Evolutionary conservation across 768 basidiomycete species (phyloP), one percentile per base, ranked within the genome.

Genomic region (Psilocybe cyanescens): DNA sequence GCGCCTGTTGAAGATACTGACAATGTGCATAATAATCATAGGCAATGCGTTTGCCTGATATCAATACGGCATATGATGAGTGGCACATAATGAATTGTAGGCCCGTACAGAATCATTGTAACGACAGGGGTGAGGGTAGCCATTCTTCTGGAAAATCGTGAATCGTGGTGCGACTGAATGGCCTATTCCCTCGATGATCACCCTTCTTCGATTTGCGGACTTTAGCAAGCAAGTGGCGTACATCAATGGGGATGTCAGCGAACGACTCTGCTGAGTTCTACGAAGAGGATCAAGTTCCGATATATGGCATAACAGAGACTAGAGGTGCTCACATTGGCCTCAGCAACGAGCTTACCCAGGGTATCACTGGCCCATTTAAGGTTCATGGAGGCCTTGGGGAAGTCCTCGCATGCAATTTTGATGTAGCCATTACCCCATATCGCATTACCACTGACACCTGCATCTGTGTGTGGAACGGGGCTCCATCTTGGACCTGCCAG

Each of bases 291-390:
- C 56, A 65, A 52, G n/a, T 28, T 62, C 59, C 39, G 58, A 53
- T 7, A 30, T 39, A 61, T 17, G 65, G 28, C 59, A 29, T 14
- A 33, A 60, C 9, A 47, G 11, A 44, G 45, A 51, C 45, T 46
- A 51, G 12, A 9, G 28, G 55, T 19, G 84, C 94, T 67, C 70
- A 97, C 97, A 73, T 95, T 94, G 8, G 95, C 93, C 68, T 89
- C 89, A n/a, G 74, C 75, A 63, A 98, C 72, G 46, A 99, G 76
- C 66, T 83, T 78, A 69, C 95, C 91, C 57, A 99, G 74, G 14
- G 86, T 83, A 71, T 99, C 96, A 65, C 90, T 91, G 44, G 91
- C 93, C 91, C 94, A 97, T 74, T 96, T 97, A 68, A 97, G 79
- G 75, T 99, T 99, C 91, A 92, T 90, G 29, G 86, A 81, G 1